A percentile compares a stretch with the other conserved stretches of the same genome.
Conservation (phyloP, 1,284 basidiomycete genomes). For the Jaminaea rosea region DNA sequence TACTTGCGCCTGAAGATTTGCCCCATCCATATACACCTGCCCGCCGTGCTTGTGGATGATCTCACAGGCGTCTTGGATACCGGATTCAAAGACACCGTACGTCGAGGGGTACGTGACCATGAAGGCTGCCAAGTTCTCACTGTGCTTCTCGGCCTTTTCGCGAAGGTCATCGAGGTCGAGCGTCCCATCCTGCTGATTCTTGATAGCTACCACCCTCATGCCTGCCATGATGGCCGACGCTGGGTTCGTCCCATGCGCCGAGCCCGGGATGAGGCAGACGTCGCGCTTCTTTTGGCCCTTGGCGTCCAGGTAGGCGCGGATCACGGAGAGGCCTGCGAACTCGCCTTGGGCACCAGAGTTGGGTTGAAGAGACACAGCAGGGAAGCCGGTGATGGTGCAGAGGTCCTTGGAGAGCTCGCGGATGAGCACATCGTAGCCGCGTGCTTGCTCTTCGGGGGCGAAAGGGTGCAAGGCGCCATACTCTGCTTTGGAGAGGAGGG, state of each 20-base stretch:
- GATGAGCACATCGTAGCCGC: constrained; percentile 77
- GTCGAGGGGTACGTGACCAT: constrained; percentile 78
- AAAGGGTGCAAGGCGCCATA: constrained; percentile 87
- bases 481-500: constrained; percentile 86
- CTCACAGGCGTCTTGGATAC: constrained; percentile 80
- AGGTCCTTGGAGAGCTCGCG: constrained; percentile 83
- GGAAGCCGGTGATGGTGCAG: constrained; percentile 88
- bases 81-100: constrained; percentile 91
- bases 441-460: constrained; percentile 76
- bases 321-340: constrained; percentile 85
- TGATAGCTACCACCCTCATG: constrained; percentile 87
- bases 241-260: constrained; percentile 75
- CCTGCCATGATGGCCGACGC: constrained; percentile 89
- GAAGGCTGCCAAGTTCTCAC: constrained; percentile 83
- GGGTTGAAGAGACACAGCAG: constrained; percentile 86
- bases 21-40: constrained; percentile 90
- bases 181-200: constrained; percentile 75
- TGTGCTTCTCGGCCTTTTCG: constrained; percentile 80
- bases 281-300: constrained; percentile 76
- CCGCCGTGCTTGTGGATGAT: constrained; percentile 91
- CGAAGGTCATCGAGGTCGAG: constrained; percentile 78
- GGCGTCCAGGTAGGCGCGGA: constrained; percentile 85
- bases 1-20: constrained; percentile 91
- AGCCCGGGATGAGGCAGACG: constrained; percentile 87
- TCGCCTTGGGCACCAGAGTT: constrained; percentile 96